Percentiles rank a stretch among this genome's conserved stretches.
Conservation (phyloP, 2,329 filamentous ascomycete species). For the Alternaria brassicicola region DNA sequence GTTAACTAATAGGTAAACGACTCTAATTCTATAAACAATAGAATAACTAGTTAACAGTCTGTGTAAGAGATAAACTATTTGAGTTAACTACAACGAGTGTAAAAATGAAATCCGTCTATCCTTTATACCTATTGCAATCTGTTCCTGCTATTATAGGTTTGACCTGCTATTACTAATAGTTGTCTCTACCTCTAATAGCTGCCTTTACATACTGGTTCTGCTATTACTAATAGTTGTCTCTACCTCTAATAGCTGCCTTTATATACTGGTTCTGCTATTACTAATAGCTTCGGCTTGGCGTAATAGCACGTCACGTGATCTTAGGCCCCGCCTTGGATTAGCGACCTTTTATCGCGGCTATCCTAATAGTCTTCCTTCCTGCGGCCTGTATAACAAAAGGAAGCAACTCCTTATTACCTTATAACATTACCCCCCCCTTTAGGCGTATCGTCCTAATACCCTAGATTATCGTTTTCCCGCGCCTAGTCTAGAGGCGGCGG, state of each 20-base stretch:
- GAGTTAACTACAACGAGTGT: too few relatives aligned
- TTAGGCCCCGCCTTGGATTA: neutral
- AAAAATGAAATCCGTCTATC: too few relatives aligned
- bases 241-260: neutral
- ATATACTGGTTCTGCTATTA: neutral
- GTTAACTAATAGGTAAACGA: too few relatives aligned
- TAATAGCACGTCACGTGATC: neutral
- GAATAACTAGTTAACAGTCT: too few relatives aligned
- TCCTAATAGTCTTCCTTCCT: neutral
- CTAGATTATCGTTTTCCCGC: too few relatives aligned
- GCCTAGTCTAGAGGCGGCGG: too few relatives aligned
- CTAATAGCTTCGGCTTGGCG: neutral
- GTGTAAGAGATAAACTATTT: too few relatives aligned
- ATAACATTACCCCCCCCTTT: too few relatives aligned
- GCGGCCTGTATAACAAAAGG: neutral
- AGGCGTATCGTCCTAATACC: too few relatives aligned
- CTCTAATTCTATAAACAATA: too few relatives aligned
- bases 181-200: neutral
- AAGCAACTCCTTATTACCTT: too few relatives aligned
- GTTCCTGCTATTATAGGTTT: neutral
- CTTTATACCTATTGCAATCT: neutral
- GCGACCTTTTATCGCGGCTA: neutral
- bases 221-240: neutral
- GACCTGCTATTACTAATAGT: too few relatives aligned
- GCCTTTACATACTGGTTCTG: neutral